Percentiles rank a stretch among this genome's conserved stretches.
phyloP scores from a whole-genome alignment of 768 basidiomycete species.

The Thelephora ganbajun region DNA sequence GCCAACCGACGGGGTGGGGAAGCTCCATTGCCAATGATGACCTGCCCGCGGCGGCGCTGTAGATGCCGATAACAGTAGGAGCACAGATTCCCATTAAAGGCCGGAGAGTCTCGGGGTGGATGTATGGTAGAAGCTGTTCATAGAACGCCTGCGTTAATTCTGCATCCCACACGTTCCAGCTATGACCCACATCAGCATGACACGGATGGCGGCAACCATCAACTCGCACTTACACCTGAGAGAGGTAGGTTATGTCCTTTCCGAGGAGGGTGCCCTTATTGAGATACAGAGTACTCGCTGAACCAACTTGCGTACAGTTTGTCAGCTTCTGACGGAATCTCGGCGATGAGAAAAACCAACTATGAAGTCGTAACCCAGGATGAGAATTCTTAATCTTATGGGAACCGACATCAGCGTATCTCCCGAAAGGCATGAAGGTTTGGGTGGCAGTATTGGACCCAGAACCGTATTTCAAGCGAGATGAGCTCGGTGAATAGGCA shows the following conservation, averaged over 20 bases:
- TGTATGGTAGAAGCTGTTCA: conserved; percentile 9
- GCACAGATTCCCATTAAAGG: conserved; percentile 13
- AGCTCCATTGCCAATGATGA: conserved; percentile 10
- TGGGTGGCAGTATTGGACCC: too few species aligned
- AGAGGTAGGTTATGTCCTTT: conserved; percentile 4
- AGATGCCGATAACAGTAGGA: conserved; percentile 8
- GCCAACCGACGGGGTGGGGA: conserved; percentile 11
- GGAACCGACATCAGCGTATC: too few species aligned
- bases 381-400: too few species aligned
- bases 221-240: conserved; percentile 39
- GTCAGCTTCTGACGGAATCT: neutral
- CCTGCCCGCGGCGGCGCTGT: conserved; percentile 4
- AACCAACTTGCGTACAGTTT: neutral
- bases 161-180: neutral
- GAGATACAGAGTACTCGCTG: neutral
- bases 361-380: too few species aligned
- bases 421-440: too few species aligned
- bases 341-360: too few species aligned
- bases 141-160: neutral
- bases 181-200: neutral
- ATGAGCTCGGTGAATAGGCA: conserved; percentile 15
- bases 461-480: neutral
- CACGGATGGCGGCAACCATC: conserved; percentile 20
- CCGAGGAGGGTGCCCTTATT: neutral
- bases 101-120: conserved; percentile 9